Base-by-base conservation (phyloP, 2,329 filamentous ascomycete species). In the Fusarium sterilihyphosum region DNA sequence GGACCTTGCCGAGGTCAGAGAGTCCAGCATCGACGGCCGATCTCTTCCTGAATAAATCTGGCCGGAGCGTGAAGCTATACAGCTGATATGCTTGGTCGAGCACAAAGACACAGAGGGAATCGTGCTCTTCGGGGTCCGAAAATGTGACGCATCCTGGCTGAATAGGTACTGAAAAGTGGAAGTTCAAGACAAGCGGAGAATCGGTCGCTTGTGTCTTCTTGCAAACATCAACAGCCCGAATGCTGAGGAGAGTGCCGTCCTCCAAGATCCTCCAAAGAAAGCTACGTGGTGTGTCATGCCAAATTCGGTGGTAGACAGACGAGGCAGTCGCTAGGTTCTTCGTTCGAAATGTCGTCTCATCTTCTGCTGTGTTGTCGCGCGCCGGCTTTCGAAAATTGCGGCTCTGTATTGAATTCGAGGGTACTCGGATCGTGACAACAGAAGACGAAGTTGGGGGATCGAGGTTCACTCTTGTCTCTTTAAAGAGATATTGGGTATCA, bases 181-280 rank as follows among this genome's bases (percentile, higher is more conserved):
- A 89, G 77, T 94, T 91, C 58, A 98, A 86, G 9, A 93, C 92
- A 59, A 96, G 85, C 73, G 92, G 90, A 62, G 93, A 90, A 82
- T 97, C 94, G 49, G 86, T 83, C 29, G 91, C 88, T 75, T 87
- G 88, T 70, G 87, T 88, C 74, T 87, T 89, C 84, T 89, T 95
- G 81, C 91, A 92, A 74, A 98, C 85, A 83, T 99, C 96, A 69
- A 94, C 91, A 46, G 91, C 92, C 80, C 94, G 93, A 58, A 99
- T 88, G 83, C 96, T 96, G 77, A 99, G 87, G 71, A 94, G 87
- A 75, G 90, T 93, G 79, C 91, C 91, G 78, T 94, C 91, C 79
- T 97, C 93, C 70, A 98, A 85, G 44, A 98, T 88, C 77, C 96
- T 91, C 96, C 96, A 99, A 54, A 98, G 88, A 80, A 98, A 97